Conservation (phyloP, 2,329 filamentous ascomycete species). For the Sporothrix schenckii region DNA sequence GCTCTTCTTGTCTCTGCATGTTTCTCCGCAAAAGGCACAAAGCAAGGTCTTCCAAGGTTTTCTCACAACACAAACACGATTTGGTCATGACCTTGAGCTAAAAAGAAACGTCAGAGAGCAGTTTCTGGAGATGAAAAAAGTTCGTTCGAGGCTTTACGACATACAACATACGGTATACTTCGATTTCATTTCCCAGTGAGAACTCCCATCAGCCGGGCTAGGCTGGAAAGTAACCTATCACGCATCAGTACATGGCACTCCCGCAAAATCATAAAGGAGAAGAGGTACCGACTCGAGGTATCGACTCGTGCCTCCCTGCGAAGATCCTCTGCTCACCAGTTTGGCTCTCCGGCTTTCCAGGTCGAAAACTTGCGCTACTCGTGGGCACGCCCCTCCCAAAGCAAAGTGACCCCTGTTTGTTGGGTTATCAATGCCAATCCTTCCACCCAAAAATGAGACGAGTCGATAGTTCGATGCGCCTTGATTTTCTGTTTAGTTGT, state of each 20-base stretch:
- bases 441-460: conserved; percentile 8
- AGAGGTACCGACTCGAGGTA: background rate
- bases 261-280: background rate
- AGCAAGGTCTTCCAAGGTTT: background rate
- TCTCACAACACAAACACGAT: background rate
- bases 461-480: conserved; percentile 31
- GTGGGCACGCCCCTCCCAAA: conserved; percentile 2
- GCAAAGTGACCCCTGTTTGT: background rate
- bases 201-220: background rate
- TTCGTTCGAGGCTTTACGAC: no score
- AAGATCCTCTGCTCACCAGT: background rate
- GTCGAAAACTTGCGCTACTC: conserved; percentile 14
- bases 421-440: conserved; percentile 29
- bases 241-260: background rate
- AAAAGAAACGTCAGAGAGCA: background rate
- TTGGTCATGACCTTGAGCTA: background rate
- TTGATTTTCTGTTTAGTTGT: background rate
- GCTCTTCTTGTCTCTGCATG: conserved; percentile 10
- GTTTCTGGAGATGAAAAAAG: background rate
- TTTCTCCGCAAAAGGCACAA: conserved; percentile 13
- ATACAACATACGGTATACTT: background rate
- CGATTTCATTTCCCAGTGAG: conserved; percentile 13
- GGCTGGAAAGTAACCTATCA: conserved; percentile 9
- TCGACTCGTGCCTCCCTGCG: conserved; percentile 11
- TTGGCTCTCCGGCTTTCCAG: conserved; percentile 22